A percentile compares a stretch with the other conserved stretches of the same genome.
Evolutionary conservation across 805 yeast species (phyloP).

Genomic region (Brettanomyces bruxellensis): DNA sequence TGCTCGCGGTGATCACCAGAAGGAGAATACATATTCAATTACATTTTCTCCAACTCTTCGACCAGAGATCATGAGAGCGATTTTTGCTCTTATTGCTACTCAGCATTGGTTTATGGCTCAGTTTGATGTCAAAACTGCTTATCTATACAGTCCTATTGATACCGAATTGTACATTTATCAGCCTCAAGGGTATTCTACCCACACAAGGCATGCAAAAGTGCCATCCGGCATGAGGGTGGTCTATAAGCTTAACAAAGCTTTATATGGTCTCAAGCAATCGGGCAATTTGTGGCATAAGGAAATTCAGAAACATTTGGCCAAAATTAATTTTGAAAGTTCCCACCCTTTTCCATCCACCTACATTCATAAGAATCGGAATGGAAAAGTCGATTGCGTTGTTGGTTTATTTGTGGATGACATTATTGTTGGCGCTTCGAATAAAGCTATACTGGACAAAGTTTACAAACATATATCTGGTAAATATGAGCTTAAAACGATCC

Average conservation of each 20-base stretch:
- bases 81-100: too few species aligned
- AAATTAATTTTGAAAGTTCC: too few species aligned
- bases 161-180: too few species aligned
- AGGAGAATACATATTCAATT: background rate
- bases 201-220: too few species aligned
- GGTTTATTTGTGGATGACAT: too few species aligned
- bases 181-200: too few species aligned
- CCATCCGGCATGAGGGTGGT: background rate
- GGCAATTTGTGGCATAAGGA: conserved; percentile 1
- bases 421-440: background rate
- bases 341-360: background rate
- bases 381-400: background rate
- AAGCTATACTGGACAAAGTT: background rate
- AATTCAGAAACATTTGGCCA: too few species aligned
- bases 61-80: too few species aligned
- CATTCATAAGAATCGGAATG: background rate
- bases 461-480: too few species aligned
- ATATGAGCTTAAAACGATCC: background rate
- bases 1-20: background rate
- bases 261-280: conserved; percentile 4
- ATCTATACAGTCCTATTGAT: too few species aligned
- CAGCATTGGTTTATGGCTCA: too few species aligned
- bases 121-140: too few species aligned
- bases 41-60: background rate
- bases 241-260: conserved; percentile 1